These are phyloP conservation scores for Thielaviopsis cerberus DNA, from an alignment of 2,329 filamentous ascomycete genomes.

Conservation along the genomic window DNA sequence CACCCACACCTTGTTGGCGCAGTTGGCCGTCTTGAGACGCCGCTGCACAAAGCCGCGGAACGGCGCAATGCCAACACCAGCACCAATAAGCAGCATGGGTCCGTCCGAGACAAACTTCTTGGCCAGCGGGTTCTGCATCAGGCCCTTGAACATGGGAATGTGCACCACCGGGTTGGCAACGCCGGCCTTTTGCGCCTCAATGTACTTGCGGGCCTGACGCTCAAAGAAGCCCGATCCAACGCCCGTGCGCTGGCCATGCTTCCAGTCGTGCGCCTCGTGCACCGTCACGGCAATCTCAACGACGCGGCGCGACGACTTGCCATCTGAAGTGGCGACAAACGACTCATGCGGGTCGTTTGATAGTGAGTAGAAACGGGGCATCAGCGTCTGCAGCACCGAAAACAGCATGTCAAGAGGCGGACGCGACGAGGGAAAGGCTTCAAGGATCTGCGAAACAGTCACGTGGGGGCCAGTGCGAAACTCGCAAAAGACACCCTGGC, in stretches of 20 bases:
- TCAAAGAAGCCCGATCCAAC: conserved; percentile 90
- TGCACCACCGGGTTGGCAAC: conserved; percentile 33
- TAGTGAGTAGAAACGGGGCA: conserved; percentile 96
- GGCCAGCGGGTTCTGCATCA: conserved; percentile 93
- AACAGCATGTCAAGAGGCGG: conserved; percentile 72
- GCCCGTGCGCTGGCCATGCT: conserved; percentile 52
- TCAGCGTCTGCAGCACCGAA: conserved; percentile 64
- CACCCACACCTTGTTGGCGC: conserved; percentile 95
- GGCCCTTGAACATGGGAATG: conserved; percentile 90
- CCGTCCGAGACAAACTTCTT: conserved; percentile 83
- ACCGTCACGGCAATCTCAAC: conserved; percentile 95
- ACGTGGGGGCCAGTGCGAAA: conserved; percentile 78
- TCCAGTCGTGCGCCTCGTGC: conserved; percentile 72
- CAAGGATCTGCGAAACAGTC: conserved; percentile 66
- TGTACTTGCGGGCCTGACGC: conserved; percentile 55
- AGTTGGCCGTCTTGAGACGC: conserved; percentile 80
- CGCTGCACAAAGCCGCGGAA: conserved; percentile 97
- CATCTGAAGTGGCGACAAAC: conserved; percentile 33
- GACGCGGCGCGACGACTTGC: conserved; percentile 54
- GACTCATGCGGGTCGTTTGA: conserved; percentile 83
- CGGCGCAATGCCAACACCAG: conserved; percentile 87
- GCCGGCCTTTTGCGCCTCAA: conserved; percentile 47
- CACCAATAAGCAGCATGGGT: conserved; percentile 92
- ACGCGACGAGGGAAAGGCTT: conserved; percentile 80
- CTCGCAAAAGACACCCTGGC: conserved; percentile 83